A percentile compares a stretch with the other conserved stretches of the same genome.
phyloP scores from a whole-genome alignment of 768 basidiomycete genomes.

The Coprinopsis sp. region DNA sequence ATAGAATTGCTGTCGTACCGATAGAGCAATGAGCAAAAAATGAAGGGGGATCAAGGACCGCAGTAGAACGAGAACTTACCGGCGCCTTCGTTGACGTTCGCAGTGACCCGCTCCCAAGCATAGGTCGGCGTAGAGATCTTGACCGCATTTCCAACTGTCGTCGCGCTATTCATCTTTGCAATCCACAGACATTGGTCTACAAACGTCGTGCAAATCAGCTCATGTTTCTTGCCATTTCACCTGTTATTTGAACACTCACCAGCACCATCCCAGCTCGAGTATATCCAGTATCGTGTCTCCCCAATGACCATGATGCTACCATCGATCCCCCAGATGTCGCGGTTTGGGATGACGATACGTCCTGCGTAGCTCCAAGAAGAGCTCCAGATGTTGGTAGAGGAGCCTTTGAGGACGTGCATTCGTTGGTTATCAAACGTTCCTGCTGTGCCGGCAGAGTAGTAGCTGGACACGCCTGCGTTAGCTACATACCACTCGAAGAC shows the following conservation, averaged over 20 bases:
- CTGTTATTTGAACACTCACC: conserved; percentile 15
- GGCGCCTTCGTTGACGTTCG: conserved; percentile 33
- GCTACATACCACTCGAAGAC: too few species aligned
- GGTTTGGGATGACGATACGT: conserved; percentile 26
- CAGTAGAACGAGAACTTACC: too few species aligned
- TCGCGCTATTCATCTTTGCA: conserved; percentile 26
- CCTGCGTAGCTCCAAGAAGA: conserved; percentile 29
- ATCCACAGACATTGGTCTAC: conserved; percentile 31
- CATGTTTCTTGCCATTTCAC: background rate
- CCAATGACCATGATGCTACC: conserved; percentile 24
- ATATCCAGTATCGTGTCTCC: conserved; percentile 24
- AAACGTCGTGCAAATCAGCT: background rate
- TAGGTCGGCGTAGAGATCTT: conserved; percentile 30
- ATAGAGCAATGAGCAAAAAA: too few species aligned
- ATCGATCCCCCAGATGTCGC: conserved; percentile 34
- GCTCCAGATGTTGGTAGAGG: conserved; percentile 30
- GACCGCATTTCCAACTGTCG: conserved; percentile 25
- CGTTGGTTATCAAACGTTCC: conserved; percentile 30
- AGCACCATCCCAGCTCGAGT: conserved; percentile 29
- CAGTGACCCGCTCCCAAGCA: conserved; percentile 28
- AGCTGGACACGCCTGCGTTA: conserved; percentile 14
- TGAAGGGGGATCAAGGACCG: too few species aligned
- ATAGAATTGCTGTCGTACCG: too few species aligned
- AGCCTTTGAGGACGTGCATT: conserved; percentile 27
- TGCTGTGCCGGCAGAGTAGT: conserved; percentile 28